Conservation (phyloP, 75 land plant species). For the Ceratopteris richardii region DNA sequence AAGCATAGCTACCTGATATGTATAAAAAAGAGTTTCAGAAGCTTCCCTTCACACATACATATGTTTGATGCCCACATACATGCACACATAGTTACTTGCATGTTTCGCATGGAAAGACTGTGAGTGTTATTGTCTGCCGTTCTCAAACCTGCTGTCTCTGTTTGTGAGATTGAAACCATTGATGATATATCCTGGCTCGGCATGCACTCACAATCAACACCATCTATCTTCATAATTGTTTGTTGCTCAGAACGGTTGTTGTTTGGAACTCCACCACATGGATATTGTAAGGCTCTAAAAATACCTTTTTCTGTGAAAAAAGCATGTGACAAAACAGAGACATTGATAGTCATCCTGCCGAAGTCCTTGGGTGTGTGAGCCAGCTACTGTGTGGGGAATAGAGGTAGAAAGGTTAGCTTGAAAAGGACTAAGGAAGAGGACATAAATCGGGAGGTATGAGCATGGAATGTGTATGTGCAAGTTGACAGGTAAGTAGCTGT, state of each 20-base stretch:
- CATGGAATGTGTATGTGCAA: too few relatives aligned
- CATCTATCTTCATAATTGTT: not conserved
- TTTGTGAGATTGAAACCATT: not conserved
- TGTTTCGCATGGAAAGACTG: not conserved
- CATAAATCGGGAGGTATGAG: too few relatives aligned
- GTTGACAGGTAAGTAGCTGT: too few relatives aligned
- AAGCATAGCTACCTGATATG: too few relatives aligned
- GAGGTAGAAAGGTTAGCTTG: too few relatives aligned
- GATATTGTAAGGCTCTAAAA: not conserved
- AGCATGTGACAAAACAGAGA: constrained; percentile 9
- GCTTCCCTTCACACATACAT: too few relatives aligned
- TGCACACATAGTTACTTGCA: too few relatives aligned
- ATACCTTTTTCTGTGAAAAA: constrained; percentile 4
- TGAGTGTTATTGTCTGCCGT: not conserved
- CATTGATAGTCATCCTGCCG: constrained; percentile 5
- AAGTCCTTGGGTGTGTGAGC: too few relatives aligned
- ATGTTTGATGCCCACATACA: too few relatives aligned
- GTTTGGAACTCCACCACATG: not conserved
- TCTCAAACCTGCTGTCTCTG: not conserved
- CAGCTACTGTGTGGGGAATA: too few relatives aligned
- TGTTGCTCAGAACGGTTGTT: not conserved
- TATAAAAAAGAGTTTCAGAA: too few relatives aligned
- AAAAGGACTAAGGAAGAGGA: too few relatives aligned
- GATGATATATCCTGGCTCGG: not conserved
- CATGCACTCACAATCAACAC: not conserved